phyloP scores from a whole-genome alignment of 371 early-diverging fungal genomes.

The Mortierella sp. region DNA sequence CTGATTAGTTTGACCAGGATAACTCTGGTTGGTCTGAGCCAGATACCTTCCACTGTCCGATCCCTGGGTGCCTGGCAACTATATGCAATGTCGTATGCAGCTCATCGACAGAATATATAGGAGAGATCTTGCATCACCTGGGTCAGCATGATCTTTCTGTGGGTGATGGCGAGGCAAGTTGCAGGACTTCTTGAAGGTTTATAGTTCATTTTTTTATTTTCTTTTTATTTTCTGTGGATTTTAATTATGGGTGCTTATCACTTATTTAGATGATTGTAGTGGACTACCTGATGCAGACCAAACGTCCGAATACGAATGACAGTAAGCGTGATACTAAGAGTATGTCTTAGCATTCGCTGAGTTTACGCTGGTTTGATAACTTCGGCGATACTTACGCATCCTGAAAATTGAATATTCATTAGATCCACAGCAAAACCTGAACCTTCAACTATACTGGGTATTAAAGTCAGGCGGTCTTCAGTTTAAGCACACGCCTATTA shows the following conservation, averaged over 20 bases:
- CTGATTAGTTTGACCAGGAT: conserved; percentile 1
- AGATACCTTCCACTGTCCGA: conserved; percentile 23
- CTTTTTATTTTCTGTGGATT: neutral
- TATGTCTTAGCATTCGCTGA: neutral
- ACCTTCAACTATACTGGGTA: conserved; percentile 28
- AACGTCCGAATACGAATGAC: neutral
- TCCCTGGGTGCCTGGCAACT: conserved; percentile 14
- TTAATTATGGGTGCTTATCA: neutral
- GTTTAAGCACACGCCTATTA: neutral
- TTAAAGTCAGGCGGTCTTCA: conserved; percentile 17
- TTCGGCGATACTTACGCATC: neutral
- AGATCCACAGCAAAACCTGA: conserved; percentile 1
- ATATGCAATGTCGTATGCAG: conserved; percentile 10
- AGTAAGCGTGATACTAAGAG: neutral
- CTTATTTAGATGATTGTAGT: neutral
- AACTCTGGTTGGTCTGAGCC: conserved; percentile 15
- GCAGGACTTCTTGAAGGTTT: neutral
- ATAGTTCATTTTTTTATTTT: neutral
- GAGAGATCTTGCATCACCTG: conserved; percentile 19
- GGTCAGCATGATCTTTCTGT: conserved; percentile 23
- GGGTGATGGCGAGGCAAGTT: conserved; percentile 15
- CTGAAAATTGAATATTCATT: neutral
- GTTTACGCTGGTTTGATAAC: neutral
- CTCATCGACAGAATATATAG: conserved; percentile 7
- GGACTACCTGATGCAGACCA: conserved; percentile 2